phyloP scores from a whole-genome alignment of 495 filamentous ascomycete genomes.

The Mytilinidion resinicola region DNA sequence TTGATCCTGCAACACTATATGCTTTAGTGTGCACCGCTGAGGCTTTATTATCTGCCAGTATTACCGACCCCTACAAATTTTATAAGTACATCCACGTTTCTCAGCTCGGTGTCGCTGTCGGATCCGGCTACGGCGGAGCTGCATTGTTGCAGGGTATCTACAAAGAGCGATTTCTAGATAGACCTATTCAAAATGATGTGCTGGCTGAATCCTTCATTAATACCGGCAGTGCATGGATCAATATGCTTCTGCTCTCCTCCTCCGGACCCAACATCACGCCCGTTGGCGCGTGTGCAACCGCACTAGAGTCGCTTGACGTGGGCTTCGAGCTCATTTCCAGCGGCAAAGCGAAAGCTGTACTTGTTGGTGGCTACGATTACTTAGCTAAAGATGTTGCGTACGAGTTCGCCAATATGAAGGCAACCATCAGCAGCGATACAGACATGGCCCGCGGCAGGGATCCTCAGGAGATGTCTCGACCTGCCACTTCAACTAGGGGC shows the following conservation, averaged over 20 bases:
- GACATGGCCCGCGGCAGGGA: constrained; percentile 90
- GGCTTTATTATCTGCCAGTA: constrained; percentile 78
- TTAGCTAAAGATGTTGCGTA: constrained; percentile 97
- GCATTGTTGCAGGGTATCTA: constrained; percentile 90
- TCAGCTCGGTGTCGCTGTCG: constrained; percentile 92
- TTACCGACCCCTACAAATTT: constrained; percentile 96
- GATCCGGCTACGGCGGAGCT: constrained; percentile 91
- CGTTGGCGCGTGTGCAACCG: constrained; percentile 91
- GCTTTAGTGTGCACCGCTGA: constrained; percentile 88
- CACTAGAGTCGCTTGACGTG: constrained; percentile 91
- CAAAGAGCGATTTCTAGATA: constrained; percentile 89
- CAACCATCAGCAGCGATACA: constrained; percentile 88
- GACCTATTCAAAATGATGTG: constrained; percentile 93
- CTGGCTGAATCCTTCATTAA: constrained; percentile 98
- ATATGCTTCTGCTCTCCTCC: constrained; percentile 94
- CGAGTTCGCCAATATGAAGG: constrained; percentile 99
- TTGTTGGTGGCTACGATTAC: constrained; percentile 96
- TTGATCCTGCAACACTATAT: constrained; percentile 87
- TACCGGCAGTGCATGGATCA: constrained; percentile 97
- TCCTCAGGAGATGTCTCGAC: constrained; percentile 91
- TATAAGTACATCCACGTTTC: constrained; percentile 98
- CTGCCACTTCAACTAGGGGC: constrained; percentile 86
- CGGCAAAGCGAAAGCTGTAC: constrained; percentile 88
- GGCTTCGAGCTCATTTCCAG: constrained; percentile 94
- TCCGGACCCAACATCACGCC: constrained; percentile 96